phyloP scores from a whole-genome alignment of 441 rosid genomes.

The Capsella rubella region DNA sequence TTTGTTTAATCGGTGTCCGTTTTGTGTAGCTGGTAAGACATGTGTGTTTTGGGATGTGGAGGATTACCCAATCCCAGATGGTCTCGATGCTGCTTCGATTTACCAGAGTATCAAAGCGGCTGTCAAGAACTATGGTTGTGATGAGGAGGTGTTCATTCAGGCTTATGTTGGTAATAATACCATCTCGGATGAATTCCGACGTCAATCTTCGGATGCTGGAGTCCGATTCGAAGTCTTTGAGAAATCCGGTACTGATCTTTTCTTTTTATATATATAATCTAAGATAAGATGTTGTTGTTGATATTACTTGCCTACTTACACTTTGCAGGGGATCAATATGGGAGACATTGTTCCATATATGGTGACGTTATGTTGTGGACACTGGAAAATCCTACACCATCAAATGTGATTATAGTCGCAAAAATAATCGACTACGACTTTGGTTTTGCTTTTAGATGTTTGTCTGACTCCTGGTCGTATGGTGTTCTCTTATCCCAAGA shows the following conservation, averaged over 20 bases:
- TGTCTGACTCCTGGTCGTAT: neutral
- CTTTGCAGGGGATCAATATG: neutral
- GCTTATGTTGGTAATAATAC: neutral
- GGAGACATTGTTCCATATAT: neutral
- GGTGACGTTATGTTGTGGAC: neutral
- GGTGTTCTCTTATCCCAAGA: neutral
- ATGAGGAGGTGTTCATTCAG: neutral
- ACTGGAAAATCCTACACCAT: neutral
- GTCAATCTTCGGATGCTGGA: neutral
- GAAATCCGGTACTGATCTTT: neutral
- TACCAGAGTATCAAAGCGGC: neutral
- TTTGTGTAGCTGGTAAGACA: neutral
- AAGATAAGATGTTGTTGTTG: neutral
- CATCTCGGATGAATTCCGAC: neutral
- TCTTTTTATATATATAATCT: too few species aligned
- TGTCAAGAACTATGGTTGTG: neutral
- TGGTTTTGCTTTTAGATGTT: neutral
- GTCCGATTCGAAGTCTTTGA: neutral
- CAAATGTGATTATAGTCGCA: neutral
- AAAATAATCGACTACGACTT: neutral
- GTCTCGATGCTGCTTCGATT: neutral
- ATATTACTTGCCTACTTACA: too few species aligned
- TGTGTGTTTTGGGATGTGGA: neutral
- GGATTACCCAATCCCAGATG: neutral
- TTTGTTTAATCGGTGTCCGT: neutral